A percentile compares a stretch with the other conserved stretches of the same genome.
Evolutionary conservation across 768 basidiomycete genomes (phyloP).

Genomic region (Lenzites betulinus): DNA sequence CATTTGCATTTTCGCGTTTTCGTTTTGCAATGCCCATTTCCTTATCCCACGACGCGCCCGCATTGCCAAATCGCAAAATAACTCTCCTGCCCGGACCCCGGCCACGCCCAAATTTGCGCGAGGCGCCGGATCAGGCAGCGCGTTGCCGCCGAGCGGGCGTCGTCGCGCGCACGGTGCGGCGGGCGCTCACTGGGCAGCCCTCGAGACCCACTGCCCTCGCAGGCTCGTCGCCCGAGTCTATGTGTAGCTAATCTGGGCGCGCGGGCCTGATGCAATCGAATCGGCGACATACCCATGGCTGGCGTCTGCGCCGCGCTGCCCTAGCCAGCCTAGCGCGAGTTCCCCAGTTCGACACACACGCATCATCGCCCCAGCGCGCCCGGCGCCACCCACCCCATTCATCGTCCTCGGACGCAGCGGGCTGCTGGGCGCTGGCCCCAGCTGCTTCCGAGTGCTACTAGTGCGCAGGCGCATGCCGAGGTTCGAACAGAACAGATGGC

Average conservation of each 20-base stretch:
- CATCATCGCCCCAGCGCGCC: no score
- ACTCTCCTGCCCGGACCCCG: neutral
- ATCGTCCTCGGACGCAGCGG: no score
- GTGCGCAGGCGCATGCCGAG: no score
- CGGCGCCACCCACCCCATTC: no score
- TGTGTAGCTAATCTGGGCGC: conserved; percentile 21
- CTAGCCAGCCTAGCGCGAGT: no score
- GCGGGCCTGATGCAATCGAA: conserved; percentile 4
- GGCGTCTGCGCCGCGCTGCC: neutral
- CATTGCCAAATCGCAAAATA: conserved; percentile 2
- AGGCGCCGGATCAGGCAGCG: neutral
- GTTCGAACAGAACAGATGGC: no score
- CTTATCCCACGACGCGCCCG: no score
- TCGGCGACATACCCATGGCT: conserved; percentile 23
- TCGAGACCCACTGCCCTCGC: neutral
- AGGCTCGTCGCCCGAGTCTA: neutral
- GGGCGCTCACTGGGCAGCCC: no score
- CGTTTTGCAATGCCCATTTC: neutral
- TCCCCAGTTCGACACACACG: no score
- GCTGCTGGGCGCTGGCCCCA: no score
- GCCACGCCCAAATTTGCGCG: neutral
- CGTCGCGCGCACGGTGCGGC: no score
- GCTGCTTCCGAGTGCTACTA: no score
- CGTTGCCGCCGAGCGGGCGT: conserved; percentile 9
- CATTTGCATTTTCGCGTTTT: neutral